Base-by-base conservation (phyloP, 1,139 yeast species). In the Nakaseomyces kungkrabaensis region DNA sequence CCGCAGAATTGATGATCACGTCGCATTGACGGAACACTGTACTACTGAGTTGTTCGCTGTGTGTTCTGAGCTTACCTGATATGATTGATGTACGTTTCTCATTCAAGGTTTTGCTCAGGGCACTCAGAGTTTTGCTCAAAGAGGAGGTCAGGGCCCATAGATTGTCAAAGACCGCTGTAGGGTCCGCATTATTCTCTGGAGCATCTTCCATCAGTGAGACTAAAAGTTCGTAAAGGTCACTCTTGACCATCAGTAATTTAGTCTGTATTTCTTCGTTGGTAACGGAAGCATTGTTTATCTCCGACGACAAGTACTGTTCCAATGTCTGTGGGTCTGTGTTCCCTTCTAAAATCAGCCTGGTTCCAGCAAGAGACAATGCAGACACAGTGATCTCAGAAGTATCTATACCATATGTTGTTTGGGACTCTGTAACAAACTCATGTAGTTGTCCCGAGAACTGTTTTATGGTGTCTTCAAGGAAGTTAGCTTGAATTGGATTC, bases 1-100 rank as follows among this genome's bases (percentile, higher is more conserved):
- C 66, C 1, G 66, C 53, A 3, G 60, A 52, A 33, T 51, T 52
- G 7, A 61, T 44, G 45, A 56, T 49, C 24, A 62, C 52, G 41
- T 59, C 63, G 47, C 66, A 61, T 25, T 60, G 55, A 43, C 57
- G 61, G 52, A 62, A 63, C 8, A 59, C 65, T 1, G 53, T 48
- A 2, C 48, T 54, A 47, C 67, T 62, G 29, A 62, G 49, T 40
- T 55, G 53, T 33, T 57, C 56, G 31, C 51, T 53, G 22, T 29
- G 48, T 32, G 45, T 42, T 45, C 48, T 48, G 26, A 52, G 31
- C 27, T 47, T 51, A 6, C 56, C 57, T 13, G 52, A 40, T 3
- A 53, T 37, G 4, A 58, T 50, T 22, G 48, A 50, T 13, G 51
- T 49, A 37, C 62, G 51, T 43, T 42, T 27, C 4, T 46, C 36